Conservation (phyloP, 139 green algal species). For the Chlorella sp. region DNA sequence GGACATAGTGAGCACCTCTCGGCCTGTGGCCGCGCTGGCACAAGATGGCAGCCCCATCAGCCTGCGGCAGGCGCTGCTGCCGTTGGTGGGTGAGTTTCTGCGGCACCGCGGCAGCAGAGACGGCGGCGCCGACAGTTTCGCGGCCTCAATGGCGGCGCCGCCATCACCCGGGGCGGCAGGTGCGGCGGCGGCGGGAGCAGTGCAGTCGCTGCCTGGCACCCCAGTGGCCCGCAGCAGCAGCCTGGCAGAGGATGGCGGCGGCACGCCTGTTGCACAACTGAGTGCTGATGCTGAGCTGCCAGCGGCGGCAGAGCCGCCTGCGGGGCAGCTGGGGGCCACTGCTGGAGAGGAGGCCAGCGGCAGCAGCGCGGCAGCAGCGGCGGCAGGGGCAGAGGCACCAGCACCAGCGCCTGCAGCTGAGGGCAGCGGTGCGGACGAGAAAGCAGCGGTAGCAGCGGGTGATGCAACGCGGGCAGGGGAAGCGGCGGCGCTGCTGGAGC, state of each 20-base stretch:
- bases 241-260: background rate
- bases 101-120: background rate
- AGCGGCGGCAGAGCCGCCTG: background rate
- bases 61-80: conserved; percentile 43
- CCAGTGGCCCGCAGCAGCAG: background rate
- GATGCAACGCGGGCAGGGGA: background rate
- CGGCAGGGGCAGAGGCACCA: background rate
- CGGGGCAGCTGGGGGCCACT: no score
- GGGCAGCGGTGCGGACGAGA: background rate
- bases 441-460: conserved; percentile 13
- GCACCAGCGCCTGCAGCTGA: background rate
- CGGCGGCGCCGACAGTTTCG: background rate
- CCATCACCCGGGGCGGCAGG: background rate
- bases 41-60: conserved; percentile 38
- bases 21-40: conserved; percentile 27
- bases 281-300: background rate
- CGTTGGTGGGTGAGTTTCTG: conserved; percentile 36
- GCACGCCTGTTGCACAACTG: background rate
- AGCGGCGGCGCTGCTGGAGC: background rate
- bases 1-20: conserved; percentile 37
- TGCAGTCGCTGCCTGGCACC: background rate
- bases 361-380: background rate
- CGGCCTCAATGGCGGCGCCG: background rate
- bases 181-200: background rate
- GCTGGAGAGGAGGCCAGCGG: background rate